A percentile compares a stretch with the other conserved stretches of the same genome.
Evolutionary conservation across 148 eudicot genomes (phyloP).

Genomic region (Suaeda aralocaspica): DNA sequence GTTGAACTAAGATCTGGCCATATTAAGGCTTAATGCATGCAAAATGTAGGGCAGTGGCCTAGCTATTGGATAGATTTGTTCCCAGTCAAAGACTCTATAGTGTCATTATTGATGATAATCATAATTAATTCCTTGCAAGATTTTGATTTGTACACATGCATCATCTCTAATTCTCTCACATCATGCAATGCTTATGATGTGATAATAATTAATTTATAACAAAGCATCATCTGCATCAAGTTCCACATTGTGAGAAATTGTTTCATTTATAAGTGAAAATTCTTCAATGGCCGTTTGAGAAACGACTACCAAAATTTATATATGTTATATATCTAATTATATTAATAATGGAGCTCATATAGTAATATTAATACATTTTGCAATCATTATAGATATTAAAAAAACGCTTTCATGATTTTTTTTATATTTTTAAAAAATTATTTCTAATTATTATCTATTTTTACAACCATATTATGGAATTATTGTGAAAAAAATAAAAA

Average conservation of each 20-base stretch:
- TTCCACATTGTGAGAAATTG: neutral
- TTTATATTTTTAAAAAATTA: no score
- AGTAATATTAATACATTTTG: no score
- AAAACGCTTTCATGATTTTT: no score
- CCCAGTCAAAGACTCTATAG: neutral
- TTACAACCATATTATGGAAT: no score
- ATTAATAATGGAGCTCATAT: no score
- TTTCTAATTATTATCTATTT: no score
- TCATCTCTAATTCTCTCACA: neutral
- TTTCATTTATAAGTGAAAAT: neutral
- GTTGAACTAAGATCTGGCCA: no score
- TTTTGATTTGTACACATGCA: neutral
- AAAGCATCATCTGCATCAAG: conserved; percentile 3
- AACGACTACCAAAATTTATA: no score
- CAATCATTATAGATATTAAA: no score
- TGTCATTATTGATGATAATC: neutral
- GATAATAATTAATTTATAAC: neutral
- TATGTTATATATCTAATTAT: no score
- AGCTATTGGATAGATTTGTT: conserved; percentile 9
- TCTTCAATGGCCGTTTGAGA: no score
- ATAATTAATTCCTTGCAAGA: neutral
- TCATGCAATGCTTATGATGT: neutral
- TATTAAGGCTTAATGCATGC: conserved; percentile 9
- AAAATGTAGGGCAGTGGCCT: neutral
- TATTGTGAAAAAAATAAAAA: no score